phyloP scores from a whole-genome alignment of 2,329 filamentous ascomycete genomes.

The Cladophialophora yegresii region DNA sequence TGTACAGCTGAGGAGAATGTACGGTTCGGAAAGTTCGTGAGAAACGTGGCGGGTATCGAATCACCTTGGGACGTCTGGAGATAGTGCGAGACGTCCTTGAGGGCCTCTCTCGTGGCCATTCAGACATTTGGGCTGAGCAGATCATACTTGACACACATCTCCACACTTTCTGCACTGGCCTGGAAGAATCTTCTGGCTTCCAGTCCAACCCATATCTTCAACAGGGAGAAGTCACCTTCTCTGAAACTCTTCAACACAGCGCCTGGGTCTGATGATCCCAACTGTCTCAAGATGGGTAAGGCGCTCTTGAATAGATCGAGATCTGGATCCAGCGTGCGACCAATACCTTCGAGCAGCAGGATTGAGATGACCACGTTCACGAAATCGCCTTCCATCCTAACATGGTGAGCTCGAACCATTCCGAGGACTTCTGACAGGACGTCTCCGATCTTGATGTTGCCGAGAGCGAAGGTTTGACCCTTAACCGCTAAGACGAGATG shows the following conservation, averaged over 20 bases:
- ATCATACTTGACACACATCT: constrained; percentile 88
- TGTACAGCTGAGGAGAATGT: background rate
- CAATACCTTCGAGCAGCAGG: constrained; percentile 89
- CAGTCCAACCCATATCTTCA: constrained; percentile 86
- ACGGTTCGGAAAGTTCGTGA: background rate
- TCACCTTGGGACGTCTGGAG: background rate
- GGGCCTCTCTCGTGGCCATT: background rate
- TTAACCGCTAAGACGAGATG: constrained; percentile 91
- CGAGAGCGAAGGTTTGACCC: constrained; percentile 83
- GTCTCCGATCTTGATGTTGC: constrained; percentile 94
- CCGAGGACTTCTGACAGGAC: constrained; percentile 84
- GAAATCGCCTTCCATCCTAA: constrained; percentile 93
- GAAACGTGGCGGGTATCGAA: background rate
- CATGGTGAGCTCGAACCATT: constrained; percentile 92
- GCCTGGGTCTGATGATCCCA: constrained; percentile 73
- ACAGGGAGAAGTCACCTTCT: constrained; percentile 76
- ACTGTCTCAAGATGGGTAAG: constrained; percentile 82
- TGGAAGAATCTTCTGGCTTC: constrained; percentile 88
- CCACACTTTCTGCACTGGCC: constrained; percentile 84
- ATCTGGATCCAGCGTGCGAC: constrained; percentile 79
- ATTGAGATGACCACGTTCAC: constrained; percentile 98
- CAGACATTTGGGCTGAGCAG: constrained; percentile 59
- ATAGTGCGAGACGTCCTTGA: background rate
- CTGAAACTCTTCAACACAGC: constrained; percentile 64
- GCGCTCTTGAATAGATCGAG: constrained; percentile 84